Conservation (phyloP, 2,329 filamentous ascomycete genomes). For the Penicillium sumatraense region DNA sequence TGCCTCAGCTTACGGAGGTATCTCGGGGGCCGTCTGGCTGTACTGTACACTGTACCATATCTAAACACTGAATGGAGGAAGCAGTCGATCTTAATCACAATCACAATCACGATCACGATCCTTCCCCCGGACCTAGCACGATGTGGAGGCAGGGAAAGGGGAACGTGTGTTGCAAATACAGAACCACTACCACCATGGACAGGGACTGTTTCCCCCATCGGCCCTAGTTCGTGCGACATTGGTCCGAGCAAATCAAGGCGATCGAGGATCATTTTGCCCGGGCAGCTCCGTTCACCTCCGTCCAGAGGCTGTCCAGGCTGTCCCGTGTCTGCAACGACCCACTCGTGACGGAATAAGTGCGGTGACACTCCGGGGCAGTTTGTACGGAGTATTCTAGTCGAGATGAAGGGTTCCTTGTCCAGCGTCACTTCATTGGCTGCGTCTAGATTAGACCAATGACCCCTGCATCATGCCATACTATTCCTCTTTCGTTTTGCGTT, state of each 20-base stretch:
- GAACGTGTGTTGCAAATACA: not conserved
- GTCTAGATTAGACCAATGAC: constrained; percentile 4
- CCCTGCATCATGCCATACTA: constrained; percentile 7
- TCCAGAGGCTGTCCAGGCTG: constrained; percentile 7
- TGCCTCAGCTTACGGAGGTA: not conserved
- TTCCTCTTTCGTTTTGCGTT: constrained; percentile 2
- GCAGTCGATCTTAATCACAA: not conserved
- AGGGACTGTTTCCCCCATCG: constrained; percentile 5
- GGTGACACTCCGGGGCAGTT: constrained; percentile 15
- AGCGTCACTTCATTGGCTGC: constrained; percentile 1
- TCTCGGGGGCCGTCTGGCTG: not conserved
- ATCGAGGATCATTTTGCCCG: constrained; percentile 17
- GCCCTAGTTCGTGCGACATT: constrained; percentile 10
- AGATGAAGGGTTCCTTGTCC: constrained; percentile 8
- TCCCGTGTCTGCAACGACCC: constrained; percentile 24
- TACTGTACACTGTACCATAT: too few relatives aligned
- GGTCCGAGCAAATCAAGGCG: constrained; percentile 15
- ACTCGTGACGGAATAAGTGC: constrained; percentile 17
- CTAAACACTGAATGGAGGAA: not conserved
- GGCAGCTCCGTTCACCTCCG: constrained; percentile 13
- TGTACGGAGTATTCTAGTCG: constrained; percentile 4
- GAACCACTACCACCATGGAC: not conserved
- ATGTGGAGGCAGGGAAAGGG: not conserved
- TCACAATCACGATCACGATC: not conserved
- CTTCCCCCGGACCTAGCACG: not conserved